Evolutionary conservation across 371 early-diverging fungal species (phyloP), one percentile per base, ranked within the genome.

Genomic region (Mortierella sp.): DNA sequence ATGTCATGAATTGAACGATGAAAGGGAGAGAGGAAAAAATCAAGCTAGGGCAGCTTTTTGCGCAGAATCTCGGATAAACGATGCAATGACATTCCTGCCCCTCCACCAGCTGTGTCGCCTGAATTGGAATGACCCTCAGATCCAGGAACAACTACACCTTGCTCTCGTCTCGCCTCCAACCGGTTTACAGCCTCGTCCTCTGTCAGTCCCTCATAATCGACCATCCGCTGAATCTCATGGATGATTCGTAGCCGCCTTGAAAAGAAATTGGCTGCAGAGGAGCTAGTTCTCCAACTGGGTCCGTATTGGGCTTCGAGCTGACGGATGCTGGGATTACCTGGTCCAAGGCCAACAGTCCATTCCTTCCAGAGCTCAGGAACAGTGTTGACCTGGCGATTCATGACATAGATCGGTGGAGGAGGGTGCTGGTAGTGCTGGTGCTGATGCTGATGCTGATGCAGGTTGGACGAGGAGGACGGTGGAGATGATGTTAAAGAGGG

Each of bases 201-300:
- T 13, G 76, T 72, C 48, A 82, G 28, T 24, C 82, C 82, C 31
- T 82, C 82, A 10, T 74, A 64, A n/a, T 76, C 79, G 16, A 82
- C 72, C 79, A 79, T 64, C 24, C 82, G 72, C 73, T 82, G 82
- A n/a, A 82, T 82, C 69, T 82, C 82, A 59, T 82, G 78, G 40
- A 82, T 82, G 21, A 82, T 82, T 71, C 82, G 53, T 0, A 82
- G 50, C 19, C 82, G 78, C n/a, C 82, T 71, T 21, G 78, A 78
- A 72, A 82, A 82, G 70, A 78, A 82, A 46, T 82, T 82, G 34
- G 82, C 82, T 0, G 82, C 82, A 3, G 82, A 82, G n/a, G 79
- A 78, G 24, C 75, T 76, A 0, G 82, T 78, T 34, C 82, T 75
- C 82, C 82, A 82, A 16, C 82, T 78, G 11, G 82, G 82, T 5